Base-by-base conservation (phyloP, 176 grass and related monocot genomes). In the Avena atlantica region DNA sequence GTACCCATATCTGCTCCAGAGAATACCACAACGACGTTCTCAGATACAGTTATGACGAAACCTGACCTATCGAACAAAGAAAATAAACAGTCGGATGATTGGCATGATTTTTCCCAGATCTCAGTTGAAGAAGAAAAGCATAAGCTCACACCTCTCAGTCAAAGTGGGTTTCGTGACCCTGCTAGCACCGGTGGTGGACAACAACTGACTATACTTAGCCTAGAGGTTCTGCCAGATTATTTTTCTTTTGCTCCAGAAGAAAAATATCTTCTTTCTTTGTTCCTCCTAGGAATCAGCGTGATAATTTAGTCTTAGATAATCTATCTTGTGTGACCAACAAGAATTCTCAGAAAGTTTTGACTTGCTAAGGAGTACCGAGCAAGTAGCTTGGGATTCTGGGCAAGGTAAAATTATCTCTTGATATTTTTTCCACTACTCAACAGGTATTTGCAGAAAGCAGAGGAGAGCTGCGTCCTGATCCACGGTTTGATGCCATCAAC, bases 361-460 rank as follows among this genome's bases (percentile, higher is more conserved):
- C 63, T 84, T 77, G 66, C 11, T 88, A 87, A 58, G 68, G 60
- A 23, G 17, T 21, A 80, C 72, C 57, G 48, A 67, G 20, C 10
- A 76, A n/a, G 16, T 52, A 52, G 37, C 62, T n/a, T 67, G 24
- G 15, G 61, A 12, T 81, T 74, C 58, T 3, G 60, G 11, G 74
- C 27, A 80, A 85, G 87, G 70, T 89, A 65, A 27, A 79, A 80
- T 74, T 42, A 81, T 59, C 42, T 76, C 36, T 65, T 87, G 61
- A 92, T 57, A 74, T 82, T 95, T 85, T 72, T 92, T 77, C 49
- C 74, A 78, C 45, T 83, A 45, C 24, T 81, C 50, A 75, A 79
- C 90, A 98, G 96, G 91, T 95, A 79, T 87, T 91, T 76, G 85
- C 93, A 79, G 93, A 89, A 91, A 95, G 84, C 86, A 98, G 88